Conservation (phyloP, 2,329 filamentous ascomycete genomes). For the Helminthosporium solani region DNA sequence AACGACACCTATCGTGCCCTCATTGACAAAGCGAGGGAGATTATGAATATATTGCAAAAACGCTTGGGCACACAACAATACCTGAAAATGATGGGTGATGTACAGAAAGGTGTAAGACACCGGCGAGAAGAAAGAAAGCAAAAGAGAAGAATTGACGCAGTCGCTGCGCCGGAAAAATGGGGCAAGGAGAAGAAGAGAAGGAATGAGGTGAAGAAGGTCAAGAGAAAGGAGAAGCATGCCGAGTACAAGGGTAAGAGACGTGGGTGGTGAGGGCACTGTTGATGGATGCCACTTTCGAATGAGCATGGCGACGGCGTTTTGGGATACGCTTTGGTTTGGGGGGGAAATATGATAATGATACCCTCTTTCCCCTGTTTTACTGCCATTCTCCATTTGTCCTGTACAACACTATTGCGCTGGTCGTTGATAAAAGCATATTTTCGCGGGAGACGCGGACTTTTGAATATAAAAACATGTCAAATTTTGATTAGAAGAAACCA, state of each 20-base stretch:
- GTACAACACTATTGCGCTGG: background rate
- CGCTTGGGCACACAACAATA: constrained; percentile 80
- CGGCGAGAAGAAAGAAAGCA: constrained; percentile 71
- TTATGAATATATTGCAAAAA: constrained; percentile 80
- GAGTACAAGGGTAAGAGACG: constrained; percentile 71
- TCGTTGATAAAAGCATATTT: background rate
- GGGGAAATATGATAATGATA: constrained; percentile 4
- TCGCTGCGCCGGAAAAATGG: constrained; percentile 76
- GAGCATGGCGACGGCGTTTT: constrained; percentile 6
- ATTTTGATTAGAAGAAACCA: no score
- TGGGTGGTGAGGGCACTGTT: constrained; percentile 55
- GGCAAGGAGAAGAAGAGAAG: constrained; percentile 74
- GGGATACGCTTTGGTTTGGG: background rate
- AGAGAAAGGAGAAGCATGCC: constrained; percentile 70
- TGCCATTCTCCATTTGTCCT: background rate
- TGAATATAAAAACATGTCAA: no score
- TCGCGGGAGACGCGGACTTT: no score
- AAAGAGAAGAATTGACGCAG: constrained; percentile 88
- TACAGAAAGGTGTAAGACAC: constrained; percentile 70
- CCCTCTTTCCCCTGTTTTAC: background rate
- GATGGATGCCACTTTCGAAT: background rate
- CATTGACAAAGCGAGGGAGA: constrained; percentile 69
- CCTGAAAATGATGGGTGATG: constrained; percentile 69
- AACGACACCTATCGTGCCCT: constrained; percentile 68
- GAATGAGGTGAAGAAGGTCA: constrained; percentile 52